Conservation (phyloP, 345 rosid genomes). For the Rubroshorea leprosula region DNA sequence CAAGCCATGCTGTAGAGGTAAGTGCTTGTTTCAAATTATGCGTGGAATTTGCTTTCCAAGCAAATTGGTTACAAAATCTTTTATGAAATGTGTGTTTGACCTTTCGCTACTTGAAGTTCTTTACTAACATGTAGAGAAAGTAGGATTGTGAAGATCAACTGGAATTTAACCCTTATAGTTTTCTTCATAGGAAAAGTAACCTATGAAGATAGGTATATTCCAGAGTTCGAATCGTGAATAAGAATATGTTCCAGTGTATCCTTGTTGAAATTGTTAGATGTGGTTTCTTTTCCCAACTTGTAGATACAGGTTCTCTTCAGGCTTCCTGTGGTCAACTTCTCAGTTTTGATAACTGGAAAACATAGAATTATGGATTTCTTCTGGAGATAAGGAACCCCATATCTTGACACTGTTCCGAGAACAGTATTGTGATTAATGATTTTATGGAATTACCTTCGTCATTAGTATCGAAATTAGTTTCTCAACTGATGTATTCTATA, state of each 20-base stretch:
- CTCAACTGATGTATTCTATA: constrained; percentile 18
- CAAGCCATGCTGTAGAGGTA: constrained; percentile 77
- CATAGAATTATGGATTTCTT: too few species aligned
- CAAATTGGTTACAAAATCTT: neutral
- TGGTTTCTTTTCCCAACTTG: too few species aligned
- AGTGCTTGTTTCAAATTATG: constrained; percentile 20
- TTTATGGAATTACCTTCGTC: neutral
- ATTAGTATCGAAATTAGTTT: constrained; percentile 1
- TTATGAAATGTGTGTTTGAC: neutral
- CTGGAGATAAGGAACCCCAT: too few species aligned
- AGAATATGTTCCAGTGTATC: too few species aligned
- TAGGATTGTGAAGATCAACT: constrained; percentile 5
- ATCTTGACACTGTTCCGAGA: too few species aligned
- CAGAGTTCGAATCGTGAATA: too few species aligned
- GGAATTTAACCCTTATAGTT: neutral
- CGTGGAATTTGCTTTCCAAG: neutral
- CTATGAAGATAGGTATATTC: too few species aligned
- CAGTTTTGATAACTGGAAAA: too few species aligned
- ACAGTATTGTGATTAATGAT: constrained; percentile 8
- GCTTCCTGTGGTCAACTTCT: too few species aligned
- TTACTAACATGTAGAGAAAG: neutral
- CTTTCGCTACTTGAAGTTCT: neutral
- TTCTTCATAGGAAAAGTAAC: neutral
- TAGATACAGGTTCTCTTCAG: too few species aligned
- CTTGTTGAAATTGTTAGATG: too few species aligned